Evolutionary conservation across 139 green algal genomes (phyloP).

Genomic region (Ostreobium quekettii): DNA sequence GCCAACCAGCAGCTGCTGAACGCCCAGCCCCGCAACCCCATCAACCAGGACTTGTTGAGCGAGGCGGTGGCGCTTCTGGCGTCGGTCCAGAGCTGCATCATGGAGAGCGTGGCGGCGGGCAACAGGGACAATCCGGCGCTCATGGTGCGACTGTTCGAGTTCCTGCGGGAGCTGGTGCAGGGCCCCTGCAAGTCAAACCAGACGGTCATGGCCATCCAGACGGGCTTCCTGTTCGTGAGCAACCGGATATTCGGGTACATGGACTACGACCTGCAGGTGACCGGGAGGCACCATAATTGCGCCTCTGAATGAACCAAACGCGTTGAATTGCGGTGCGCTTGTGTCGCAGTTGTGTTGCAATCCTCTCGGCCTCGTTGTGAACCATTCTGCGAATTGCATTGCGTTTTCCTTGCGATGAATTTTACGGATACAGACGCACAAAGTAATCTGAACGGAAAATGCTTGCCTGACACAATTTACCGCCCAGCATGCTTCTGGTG

Average conservation of each 20-base stretch:
- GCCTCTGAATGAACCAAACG: no score
- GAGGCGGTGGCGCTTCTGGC: conserved; percentile 26
- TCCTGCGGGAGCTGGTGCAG: conserved; percentile 33
- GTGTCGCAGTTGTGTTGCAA: no score
- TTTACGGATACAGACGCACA: no score
- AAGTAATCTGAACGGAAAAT: no score
- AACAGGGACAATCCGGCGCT: conserved; percentile 18
- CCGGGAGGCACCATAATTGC: no score
- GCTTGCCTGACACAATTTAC: no score
- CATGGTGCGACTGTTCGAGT: conserved; percentile 21
- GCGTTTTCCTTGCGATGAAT: no score
- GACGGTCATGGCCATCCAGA: conserved; percentile 11
- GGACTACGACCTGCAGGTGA: no score
- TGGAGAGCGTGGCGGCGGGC: conserved; percentile 5
- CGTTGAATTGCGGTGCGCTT: no score
- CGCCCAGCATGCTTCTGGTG: no score
- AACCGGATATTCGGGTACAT: conserved; percentile 30
- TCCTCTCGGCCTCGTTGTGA: no score
- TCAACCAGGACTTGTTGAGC: conserved; percentile 19
- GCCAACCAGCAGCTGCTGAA: conserved; percentile 24
- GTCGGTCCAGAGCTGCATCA: conserved; percentile 18
- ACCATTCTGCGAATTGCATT: no score
- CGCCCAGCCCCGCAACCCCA: conserved; percentile 6
- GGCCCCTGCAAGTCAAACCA: conserved; percentile 26
- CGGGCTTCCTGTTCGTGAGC: conserved; percentile 22